Base-by-base conservation (phyloP, 2,329 filamentous ascomycete genomes). In the Pseudogymnoascus sp. region DNA sequence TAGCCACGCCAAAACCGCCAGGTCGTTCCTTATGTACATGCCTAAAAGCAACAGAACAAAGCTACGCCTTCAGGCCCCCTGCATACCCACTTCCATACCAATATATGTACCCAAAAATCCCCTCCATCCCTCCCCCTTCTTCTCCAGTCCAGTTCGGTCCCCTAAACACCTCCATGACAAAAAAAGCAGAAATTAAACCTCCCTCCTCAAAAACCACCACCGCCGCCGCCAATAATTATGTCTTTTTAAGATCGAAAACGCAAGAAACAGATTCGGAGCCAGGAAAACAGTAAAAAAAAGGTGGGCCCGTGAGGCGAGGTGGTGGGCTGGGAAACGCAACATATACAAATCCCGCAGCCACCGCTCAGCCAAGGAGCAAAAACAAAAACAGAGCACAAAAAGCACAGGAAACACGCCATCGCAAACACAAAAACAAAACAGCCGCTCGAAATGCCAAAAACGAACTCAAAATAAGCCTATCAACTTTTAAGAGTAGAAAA, bases 1-100 rank as follows among this genome's bases (percentile, higher is more conserved):
- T 11, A 50, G 21, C 19, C 44, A 29, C 23, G 13, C 21, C 7
- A 17, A 17, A 23, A 44, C 40, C 44, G 29, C 23, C 15, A 53
- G 46, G 46, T 53, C 46, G 23, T 53, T 53, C 46, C 46, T 29
- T 53, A 53, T 53, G 31, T 53, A 53, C 46, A 53, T 53, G 46
- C 46, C 46, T 53, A 53, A 53, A 31, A 53, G 46, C 46, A 53
- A 23, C 17, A 17, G 4, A n/a, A 53, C 44, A 31, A 29, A 53
- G 23, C 44, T 53, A 53, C 23, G 23, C 44, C 44, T 53, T 31
- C 10, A 11, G 7, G 23, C 15, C 7, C 7, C 44, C 23, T 11
- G 7, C 13, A 29, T 21, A 29, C 44, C 15, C 15, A 3, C n/a
- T 29, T 29, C 15, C 44, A 17, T 31, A 17, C 44, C 44, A 53